phyloP scores from a whole-genome alignment of 805 yeast species.

The Kodamaea fukazawae region DNA sequence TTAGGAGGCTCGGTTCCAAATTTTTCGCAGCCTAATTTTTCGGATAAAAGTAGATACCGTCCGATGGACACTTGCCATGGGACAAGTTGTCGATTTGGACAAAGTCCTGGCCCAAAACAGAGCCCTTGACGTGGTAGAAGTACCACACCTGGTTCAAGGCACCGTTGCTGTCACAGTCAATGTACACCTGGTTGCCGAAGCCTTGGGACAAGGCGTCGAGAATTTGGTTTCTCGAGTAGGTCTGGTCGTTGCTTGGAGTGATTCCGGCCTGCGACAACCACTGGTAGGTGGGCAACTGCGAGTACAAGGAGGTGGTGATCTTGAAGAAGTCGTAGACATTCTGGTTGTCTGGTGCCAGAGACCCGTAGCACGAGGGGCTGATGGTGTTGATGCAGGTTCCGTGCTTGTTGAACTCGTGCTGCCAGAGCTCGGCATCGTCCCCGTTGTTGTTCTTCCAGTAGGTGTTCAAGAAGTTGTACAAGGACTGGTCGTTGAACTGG shows the following conservation, averaged over 20 bases:
- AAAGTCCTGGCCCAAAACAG: conserved; percentile 9
- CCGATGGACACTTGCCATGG: conserved; percentile 7
- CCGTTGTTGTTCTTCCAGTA: conserved; percentile 75
- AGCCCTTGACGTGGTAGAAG: conserved; percentile 19
- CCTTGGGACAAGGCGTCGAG: conserved; percentile 47
- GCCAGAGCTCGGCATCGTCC: conserved; percentile 64
- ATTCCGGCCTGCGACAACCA: conserved; percentile 66
- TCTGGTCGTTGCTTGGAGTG: conserved; percentile 55
- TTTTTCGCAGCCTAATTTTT: conserved; percentile 3
- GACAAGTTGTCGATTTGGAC: conserved; percentile 6
- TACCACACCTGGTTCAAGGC: conserved; percentile 27
- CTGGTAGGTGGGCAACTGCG: conserved; percentile 59
- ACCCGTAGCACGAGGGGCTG: conserved; percentile 63
- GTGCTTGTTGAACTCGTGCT: conserved; percentile 90
- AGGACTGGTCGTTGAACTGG: conserved; percentile 44
- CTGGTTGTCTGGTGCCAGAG: conserved; percentile 26
- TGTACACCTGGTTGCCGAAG: conserved; percentile 52
- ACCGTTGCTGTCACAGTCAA: conserved; percentile 53
- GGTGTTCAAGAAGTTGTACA: conserved; percentile 53
- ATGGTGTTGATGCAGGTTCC: conserved; percentile 87
- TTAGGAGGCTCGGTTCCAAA: too few species aligned
- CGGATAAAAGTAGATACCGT: conserved; percentile 7
- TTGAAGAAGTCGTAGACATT: conserved; percentile 68
- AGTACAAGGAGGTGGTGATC: conserved; percentile 55
- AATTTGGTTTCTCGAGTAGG: conserved; percentile 56